phyloP scores from a whole-genome alignment of 2,329 filamentous ascomycete genomes.

The Fusarium napiforme region DNA sequence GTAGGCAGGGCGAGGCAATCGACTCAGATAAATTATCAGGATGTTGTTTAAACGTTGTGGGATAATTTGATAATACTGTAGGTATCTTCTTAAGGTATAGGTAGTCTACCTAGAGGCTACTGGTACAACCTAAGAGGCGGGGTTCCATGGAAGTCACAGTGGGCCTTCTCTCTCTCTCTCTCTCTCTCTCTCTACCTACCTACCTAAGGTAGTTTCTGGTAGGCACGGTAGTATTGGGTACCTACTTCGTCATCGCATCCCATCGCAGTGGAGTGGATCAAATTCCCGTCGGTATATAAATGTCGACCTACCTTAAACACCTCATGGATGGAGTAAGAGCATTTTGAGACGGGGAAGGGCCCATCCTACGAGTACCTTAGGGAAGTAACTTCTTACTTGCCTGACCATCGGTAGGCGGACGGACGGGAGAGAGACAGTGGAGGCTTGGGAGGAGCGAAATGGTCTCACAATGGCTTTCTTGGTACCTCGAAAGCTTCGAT shows the following conservation, averaged over 20 bases:
- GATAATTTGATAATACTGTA: constrained; percentile 32
- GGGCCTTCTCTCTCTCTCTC: constrained; percentile 4
- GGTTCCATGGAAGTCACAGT: constrained; percentile 22
- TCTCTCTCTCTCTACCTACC: too few relatives aligned
- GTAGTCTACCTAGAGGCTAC: neutral
- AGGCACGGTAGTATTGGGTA: constrained; percentile 21
- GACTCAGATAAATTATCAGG: constrained; percentile 17
- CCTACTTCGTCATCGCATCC: constrained; percentile 21
- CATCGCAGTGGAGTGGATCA: constrained; percentile 10
- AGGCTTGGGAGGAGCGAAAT: constrained; percentile 1
- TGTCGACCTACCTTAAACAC: constrained; percentile 10
- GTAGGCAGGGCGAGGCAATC: neutral
- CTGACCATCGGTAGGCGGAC: neutral
- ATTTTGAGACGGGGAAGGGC: constrained; percentile 5
- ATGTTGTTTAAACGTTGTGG: constrained; percentile 21
- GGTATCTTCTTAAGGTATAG: neutral
- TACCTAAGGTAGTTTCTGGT: neutral
- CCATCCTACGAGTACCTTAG: neutral
- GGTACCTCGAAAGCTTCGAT: neutral
- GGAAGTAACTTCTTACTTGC: neutral
- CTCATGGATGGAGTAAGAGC: neutral
- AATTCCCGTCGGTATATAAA: constrained; percentile 13
- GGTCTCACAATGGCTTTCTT: constrained; percentile 30
- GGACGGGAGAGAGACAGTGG: neutral
- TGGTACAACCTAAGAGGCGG: constrained; percentile 20